Base-by-base conservation (phyloP, 2,329 filamentous ascomycete genomes). In the Aspergillus ruber region DNA sequence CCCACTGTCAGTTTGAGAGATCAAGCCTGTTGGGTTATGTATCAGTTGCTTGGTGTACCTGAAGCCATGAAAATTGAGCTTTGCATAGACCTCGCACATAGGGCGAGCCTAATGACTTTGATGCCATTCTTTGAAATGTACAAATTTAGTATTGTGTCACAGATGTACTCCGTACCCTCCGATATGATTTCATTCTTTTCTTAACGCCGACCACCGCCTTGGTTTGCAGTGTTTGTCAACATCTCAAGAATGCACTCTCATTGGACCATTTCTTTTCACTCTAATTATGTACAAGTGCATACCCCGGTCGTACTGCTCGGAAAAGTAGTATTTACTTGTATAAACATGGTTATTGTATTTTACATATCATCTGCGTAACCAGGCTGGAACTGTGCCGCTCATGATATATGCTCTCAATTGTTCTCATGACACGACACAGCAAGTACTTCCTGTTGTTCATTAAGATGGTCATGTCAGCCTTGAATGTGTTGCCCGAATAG, bases 221-320 rank as follows among this genome's bases (percentile, higher is more conserved):
- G 44, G 61, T 66, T 64, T 64, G 61, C 58, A 63, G 36, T 59
- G 62, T 65, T 65, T 64, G 61, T 47, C 42, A 42, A 56, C 33
- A 18, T 21, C 13, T 2, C 20, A 56, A 40, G 25, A 10, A 29
- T 29, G 10, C 25, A 29, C 10, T 12, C 9, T 4, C 10, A 29
- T 29, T 29, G 25, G 25, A 29, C 25, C 25, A 10, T 29, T 7
- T 29, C 25, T 29, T 29, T 29, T 29, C 10, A 12, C 10, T 29
- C 25, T 29, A 29, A 29, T 12, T 29, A 29, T 29, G 10, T 29
- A 29, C 20, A 20, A 20, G 20, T n/a, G n/a, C 20, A 20, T 20
- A 20, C 20, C 20, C 20, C 20, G 3, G 20, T 20, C 3, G 9
- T 29, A 29, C 25, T 29, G 33, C 33, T 36, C n/a, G n/a, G 3